Percentiles rank a stretch among this genome's conserved stretches.
Conservation (phyloP, 2,329 filamentous ascomycete species). For the Dothistroma septosporum region DNA sequence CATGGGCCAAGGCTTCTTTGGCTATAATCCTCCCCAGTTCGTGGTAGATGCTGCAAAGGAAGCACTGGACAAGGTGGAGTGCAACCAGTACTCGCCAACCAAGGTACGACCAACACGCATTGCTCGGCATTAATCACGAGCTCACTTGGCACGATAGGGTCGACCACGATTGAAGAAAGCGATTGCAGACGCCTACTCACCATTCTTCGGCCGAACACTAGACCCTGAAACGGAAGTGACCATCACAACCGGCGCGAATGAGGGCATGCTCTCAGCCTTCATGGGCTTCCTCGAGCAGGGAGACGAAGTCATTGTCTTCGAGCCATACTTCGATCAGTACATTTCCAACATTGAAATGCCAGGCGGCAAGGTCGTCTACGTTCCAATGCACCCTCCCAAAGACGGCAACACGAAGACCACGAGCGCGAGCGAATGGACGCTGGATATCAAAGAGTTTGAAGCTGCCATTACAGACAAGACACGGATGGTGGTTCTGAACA, state of each 20-base stretch:
- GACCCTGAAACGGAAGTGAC: constrained; percentile 90
- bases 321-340: constrained; percentile 99
- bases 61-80: constrained; percentile 85
- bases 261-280: constrained; percentile 93
- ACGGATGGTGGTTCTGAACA: constrained; percentile 93
- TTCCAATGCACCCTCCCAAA: constrained; percentile 84
- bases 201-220: constrained; percentile 75
- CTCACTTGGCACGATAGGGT: constrained; percentile 49
- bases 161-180: constrained; percentile 88
- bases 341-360: constrained; percentile 99
- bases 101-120: constrained; percentile 51
- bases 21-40: constrained; percentile 90
- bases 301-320: constrained; percentile 96
- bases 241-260: constrained; percentile 87
- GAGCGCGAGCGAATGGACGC: constrained; percentile 80
- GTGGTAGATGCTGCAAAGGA: constrained; percentile 87
- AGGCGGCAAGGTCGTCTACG: constrained; percentile 89
- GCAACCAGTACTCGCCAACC: constrained; percentile 97
- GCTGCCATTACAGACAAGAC: constrained; percentile 77
- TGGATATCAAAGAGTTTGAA: constrained; percentile 80
- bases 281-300: constrained; percentile 95
- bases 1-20: constrained; percentile 74
- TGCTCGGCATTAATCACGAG: background rate
- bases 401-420: constrained; percentile 75
- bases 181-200: constrained; percentile 86